Conservation (phyloP, 2,329 filamentous ascomycete genomes). For the Tricladium varicosporioides region DNA sequence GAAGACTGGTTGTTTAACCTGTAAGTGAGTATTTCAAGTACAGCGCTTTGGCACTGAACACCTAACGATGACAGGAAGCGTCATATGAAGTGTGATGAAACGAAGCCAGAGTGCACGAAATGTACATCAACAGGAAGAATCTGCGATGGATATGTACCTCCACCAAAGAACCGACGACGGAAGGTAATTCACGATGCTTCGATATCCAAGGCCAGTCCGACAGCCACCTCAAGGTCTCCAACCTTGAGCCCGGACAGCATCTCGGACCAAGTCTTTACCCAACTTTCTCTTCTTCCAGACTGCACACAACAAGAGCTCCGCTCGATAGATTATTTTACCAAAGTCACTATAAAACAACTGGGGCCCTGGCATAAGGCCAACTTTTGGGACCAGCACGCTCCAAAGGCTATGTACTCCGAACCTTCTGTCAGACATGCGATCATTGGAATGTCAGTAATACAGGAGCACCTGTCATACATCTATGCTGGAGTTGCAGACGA, state of each 20-base stretch:
- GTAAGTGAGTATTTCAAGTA: background rate
- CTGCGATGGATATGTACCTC: background rate
- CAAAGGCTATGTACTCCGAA: background rate
- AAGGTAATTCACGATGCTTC: background rate
- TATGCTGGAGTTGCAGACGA: background rate
- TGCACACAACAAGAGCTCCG: background rate
- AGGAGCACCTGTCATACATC: background rate
- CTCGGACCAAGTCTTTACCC: background rate
- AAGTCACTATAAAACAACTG: background rate
- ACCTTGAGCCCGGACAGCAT: background rate
- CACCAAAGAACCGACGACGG: background rate
- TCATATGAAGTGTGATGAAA: background rate
- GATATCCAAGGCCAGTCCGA: background rate
- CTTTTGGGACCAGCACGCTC: background rate
- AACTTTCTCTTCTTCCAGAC: background rate
- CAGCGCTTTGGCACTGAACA: no score
- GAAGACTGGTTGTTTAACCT: background rate
- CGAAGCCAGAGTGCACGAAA: background rate
- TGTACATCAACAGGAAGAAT: background rate
- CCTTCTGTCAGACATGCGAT: background rate
- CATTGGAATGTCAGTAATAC: background rate
- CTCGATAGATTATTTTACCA: background rate
- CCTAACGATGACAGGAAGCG: background rate
- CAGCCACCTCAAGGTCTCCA: background rate
- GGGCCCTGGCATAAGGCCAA: background rate